These are phyloP conservation scores for Eremomyces bilateralis DNA, from an alignment of 495 filamentous ascomycete genomes.

Conservation along the genomic window DNA sequence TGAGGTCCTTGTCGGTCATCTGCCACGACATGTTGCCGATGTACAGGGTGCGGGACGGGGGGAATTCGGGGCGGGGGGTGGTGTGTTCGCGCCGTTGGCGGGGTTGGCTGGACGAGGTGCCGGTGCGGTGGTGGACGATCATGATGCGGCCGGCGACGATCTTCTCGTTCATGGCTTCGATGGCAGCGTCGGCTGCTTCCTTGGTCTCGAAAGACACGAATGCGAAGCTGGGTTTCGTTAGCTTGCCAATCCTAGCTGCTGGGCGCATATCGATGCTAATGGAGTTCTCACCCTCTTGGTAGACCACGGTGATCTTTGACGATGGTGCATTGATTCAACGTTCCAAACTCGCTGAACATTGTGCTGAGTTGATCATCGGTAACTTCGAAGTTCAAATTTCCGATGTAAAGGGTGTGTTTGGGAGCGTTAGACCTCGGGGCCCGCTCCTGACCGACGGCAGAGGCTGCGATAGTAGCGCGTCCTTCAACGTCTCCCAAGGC, in stretches of 20 bases:
- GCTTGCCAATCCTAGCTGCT: slow-evolving; percentile 8
- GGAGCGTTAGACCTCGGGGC: slow-evolving; percentile 1
- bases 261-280: neutral
- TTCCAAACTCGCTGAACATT: slow-evolving; percentile 17
- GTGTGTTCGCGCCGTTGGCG: slow-evolving; percentile 1
- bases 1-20: slow-evolving; percentile 71
- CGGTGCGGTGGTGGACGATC: slow-evolving; percentile 33
- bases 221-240: slow-evolving; percentile 36
- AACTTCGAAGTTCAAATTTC: slow-evolving; percentile 74
- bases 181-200: slow-evolving; percentile 37
- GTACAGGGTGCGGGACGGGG: slow-evolving; percentile 48
- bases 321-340: slow-evolving; percentile 29
- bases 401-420: slow-evolving; percentile 39
- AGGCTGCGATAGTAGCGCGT: slow-evolving; percentile 3
- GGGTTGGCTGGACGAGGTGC: no score
- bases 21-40: slow-evolving; percentile 83
- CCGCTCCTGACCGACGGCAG: neutral
- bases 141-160: slow-evolving; percentile 64
- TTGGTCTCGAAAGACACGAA: slow-evolving; percentile 45
- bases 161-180: slow-evolving; percentile 39
- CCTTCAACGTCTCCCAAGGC: slow-evolving; percentile 1
- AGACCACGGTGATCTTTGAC: slow-evolving; percentile 49
- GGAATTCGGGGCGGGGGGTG: slow-evolving; percentile 6
- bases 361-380: slow-evolving; percentile 15
- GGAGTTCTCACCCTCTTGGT: slow-evolving; percentile 48